Conservation (phyloP, 2,329 filamentous ascomycete genomes). For the Fusarium sp. region DNA sequence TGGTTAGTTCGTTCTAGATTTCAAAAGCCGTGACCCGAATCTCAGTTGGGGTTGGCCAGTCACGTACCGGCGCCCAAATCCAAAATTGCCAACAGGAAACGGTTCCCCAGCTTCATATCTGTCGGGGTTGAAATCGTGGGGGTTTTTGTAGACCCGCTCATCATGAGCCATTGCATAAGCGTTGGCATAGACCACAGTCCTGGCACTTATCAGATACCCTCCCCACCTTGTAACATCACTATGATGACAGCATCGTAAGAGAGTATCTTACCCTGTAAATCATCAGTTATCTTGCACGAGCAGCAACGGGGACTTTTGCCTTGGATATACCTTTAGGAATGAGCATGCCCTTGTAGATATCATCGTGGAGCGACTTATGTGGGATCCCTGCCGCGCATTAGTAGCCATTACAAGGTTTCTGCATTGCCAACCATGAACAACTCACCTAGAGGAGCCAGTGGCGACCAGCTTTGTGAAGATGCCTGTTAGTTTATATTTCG, state of each 20-base stretch:
- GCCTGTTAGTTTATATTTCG: neutral
- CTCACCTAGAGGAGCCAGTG: conserved; percentile 56
- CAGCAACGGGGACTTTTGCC: neutral
- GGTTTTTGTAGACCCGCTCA: conserved; percentile 50
- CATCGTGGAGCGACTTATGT: conserved; percentile 63
- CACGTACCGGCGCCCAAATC: conserved; percentile 46
- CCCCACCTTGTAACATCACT: neutral
- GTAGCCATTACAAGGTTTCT: conserved; percentile 1
- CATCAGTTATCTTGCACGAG: neutral
- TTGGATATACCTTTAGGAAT: conserved; percentile 59
- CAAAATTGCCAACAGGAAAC: conserved; percentile 50
- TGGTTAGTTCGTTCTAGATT: neutral
- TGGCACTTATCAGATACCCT: conserved; percentile 32
- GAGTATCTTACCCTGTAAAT: conserved; percentile 29
- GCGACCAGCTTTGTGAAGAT: conserved; percentile 46
- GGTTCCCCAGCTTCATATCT: conserved; percentile 57
- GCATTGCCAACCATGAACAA: neutral
- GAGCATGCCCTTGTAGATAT: conserved; percentile 65
- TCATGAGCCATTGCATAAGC: conserved; percentile 55
- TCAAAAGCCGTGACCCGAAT: neutral
- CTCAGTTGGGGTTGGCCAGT: neutral
- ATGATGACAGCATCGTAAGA: neutral
- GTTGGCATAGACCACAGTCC: conserved; percentile 54
- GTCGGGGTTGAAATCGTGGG: conserved; percentile 58
- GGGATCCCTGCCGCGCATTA: conserved; percentile 53